Conservation (phyloP, 108 stramenopile genomes). For the Discostella pseudostelligera region DNA sequence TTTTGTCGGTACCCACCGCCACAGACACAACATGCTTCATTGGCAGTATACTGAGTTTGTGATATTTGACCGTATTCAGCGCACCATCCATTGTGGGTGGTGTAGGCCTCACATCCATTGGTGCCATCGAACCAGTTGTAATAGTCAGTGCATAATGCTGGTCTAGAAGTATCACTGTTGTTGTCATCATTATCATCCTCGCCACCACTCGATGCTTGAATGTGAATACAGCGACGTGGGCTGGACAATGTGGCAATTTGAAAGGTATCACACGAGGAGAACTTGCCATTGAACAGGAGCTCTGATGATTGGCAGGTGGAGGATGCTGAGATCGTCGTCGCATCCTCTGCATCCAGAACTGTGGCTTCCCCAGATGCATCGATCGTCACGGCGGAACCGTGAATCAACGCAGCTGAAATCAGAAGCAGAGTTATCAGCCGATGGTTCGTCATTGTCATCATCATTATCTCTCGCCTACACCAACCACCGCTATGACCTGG, state of each 20-base stretch:
- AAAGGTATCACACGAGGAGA: slow-evolving; percentile 25
- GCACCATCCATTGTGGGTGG: slow-evolving; percentile 9
- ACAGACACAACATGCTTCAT: slow-evolving; percentile 44
- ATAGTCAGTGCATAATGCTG: slow-evolving; percentile 26
- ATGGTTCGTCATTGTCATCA: not conserved
- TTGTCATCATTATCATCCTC: not conserved
- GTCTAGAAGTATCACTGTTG: not conserved
- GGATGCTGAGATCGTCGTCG: not conserved
- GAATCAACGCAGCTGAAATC: not conserved
- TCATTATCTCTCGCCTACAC: too few relatives aligned
- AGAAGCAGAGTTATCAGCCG: not conserved
- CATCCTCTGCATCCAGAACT: not conserved
- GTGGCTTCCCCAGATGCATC: slow-evolving; percentile 10
- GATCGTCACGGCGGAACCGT: slow-evolving; percentile 4
- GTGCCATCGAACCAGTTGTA: slow-evolving; percentile 39
- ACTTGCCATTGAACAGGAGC: slow-evolving; percentile 12
- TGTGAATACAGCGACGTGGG: slow-evolving; percentile 46
- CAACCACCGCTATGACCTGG: too few relatives aligned
- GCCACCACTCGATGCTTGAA: slow-evolving; percentile 14
- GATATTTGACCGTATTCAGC: slow-evolving; percentile 11
- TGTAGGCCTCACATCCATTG: slow-evolving; percentile 35
- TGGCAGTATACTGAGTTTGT: slow-evolving; percentile 9
- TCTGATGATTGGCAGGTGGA: slow-evolving; percentile 2
- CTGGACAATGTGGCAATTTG: slow-evolving; percentile 45
- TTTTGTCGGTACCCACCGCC: slow-evolving; percentile 19